phyloP scores from a whole-genome alignment of 495 filamentous ascomycete species.

The Penicillium flavigenum region DNA sequence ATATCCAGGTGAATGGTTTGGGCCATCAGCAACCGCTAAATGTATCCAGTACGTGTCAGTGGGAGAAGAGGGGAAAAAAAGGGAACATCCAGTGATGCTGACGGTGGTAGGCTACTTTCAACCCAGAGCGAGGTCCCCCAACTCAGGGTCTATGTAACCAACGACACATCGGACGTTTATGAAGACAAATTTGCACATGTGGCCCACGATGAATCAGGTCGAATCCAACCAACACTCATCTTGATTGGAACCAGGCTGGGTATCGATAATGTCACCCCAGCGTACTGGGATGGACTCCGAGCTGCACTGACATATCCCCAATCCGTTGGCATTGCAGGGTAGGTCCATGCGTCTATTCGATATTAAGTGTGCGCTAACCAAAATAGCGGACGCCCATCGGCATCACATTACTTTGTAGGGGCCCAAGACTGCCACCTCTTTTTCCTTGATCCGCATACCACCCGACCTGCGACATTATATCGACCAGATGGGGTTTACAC shows the following conservation, averaged over 20 bases:
- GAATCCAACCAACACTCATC: slow-evolving; percentile 81
- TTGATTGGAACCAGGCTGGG: slow-evolving; percentile 85
- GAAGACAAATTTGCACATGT: slow-evolving; percentile 79
- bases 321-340: slow-evolving; percentile 95
- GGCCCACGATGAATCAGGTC: slow-evolving; percentile 60
- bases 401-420: slow-evolving; percentile 96
- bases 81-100: slow-evolving; percentile 15
- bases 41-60: slow-evolving; percentile 80
- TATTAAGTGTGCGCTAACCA: slow-evolving; percentile 8
- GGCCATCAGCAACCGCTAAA: slow-evolving; percentile 92
- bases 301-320: slow-evolving; percentile 78
- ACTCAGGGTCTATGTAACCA: slow-evolving; percentile 82
- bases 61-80: too few species aligned
- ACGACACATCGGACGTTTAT: slow-evolving; percentile 88
- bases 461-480: slow-evolving; percentile 64
- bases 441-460: slow-evolving; percentile 91
- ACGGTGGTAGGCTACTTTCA: slow-evolving; percentile 63
- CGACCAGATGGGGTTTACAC: slow-evolving; percentile 57
- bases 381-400: slow-evolving; percentile 77
- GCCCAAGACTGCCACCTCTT: slow-evolving; percentile 86
- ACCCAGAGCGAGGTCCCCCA: slow-evolving; percentile 54
- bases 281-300: slow-evolving; percentile 89
- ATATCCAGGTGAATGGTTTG: slow-evolving; percentile 98
- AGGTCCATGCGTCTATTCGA: slow-evolving; percentile 30
- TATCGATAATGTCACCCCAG: slow-evolving; percentile 87